Base-by-base conservation (phyloP, 208 protist genomes). In the Leishmania guyanensis region DNA sequence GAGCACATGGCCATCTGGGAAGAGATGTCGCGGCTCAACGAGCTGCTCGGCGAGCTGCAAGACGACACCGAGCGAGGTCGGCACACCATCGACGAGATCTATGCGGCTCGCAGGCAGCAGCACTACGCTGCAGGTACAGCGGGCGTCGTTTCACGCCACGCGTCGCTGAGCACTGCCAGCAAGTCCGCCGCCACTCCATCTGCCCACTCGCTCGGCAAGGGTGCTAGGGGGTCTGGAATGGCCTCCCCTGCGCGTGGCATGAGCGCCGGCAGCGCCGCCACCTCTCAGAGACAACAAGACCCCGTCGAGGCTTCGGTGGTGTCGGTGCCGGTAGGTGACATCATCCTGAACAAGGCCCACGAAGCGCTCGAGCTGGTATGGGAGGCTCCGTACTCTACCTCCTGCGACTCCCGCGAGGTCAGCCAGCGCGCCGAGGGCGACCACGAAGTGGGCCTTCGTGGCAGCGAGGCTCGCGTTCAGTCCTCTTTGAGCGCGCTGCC, bases 81-180 rank as follows among this genome's bases (percentile, higher is more conserved):
- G 12, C 91, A 84, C 77, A 91, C 89, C 58, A 96, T 97, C 69
- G 94, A 97, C 74, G 88, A 94, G 75, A 88, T 97, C 16, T 97
- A 97, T 80, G 86, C 84, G 9, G 92, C 91, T 14, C 91, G 94
- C n/a, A 95, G 92, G 85, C 77, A 88, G 77, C 77, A 53, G 75
- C 53, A 71, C 60, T 43, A 1, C n/a, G 86, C 51, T 65, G 87
- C 54, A 64, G 69, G 26, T 75, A 50, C 60, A 33, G n/a, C 39
- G 2, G 10, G 22, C 22, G 75, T 36, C 43, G 78, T 4, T n/a
- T 58, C 64, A 46, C 75, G 65, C 54, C 78, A 66, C 36, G 62
- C 88, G 77, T 78, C 73, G 68, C 26, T 74, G 53, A 64, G 50
- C 78, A 39, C 54, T 16, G 46, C 22, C 16, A n/a, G 48, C 33